Base-by-base conservation (phyloP, 305 asterid genomes). In the Fraxinus latifolia region DNA sequence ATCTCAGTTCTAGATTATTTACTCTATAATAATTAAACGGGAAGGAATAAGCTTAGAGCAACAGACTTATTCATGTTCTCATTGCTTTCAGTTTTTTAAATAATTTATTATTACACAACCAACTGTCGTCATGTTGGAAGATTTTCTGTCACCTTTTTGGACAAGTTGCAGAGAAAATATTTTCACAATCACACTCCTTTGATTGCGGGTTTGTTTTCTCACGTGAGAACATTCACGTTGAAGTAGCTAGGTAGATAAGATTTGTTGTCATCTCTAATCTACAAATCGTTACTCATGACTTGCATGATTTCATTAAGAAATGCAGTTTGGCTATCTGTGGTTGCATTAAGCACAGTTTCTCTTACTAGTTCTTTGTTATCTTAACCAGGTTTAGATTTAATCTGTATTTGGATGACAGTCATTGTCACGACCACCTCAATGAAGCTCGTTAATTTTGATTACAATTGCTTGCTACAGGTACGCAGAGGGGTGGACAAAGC, bases 401-500 rank as follows among this genome's bases (percentile, higher is more conserved):
- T 12, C 50, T 71, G 44, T 32, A 29, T 25, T 44, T 80, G 31
- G 70, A 58, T 79, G n/a, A 17, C 75, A 8, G 73, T 60, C 70
- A 34, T 80, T 58, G 82, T 60, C 31, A 21, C 0, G 32, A 60
- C 9, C 70, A 60, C 55, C 25, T 72, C 79, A 65, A 73, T 79
- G 21, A 74, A 80, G 83, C 7, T 82, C 84, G 80, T 83, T 84
- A 44, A 76, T 87, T 70, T 79, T 65, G 42, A 29, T 34, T 50
- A 62, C 37, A 32, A 36, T 83, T 87, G 81, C 79, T 82, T 87
- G 76, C 74, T 37, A 74, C 84, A 95, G 99, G 99, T 95, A 70
- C 98, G 99, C 83, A 89, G 99, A 90, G 99, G 99, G 55, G 90
- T 83, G 37, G 98, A 92, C 89, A 89, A 85, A 90, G 98, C 97